These are phyloP conservation scores for Laetiporus sulphureus DNA, from an alignment of 1,284 basidiomycete genomes.

Conservation along the genomic window DNA sequence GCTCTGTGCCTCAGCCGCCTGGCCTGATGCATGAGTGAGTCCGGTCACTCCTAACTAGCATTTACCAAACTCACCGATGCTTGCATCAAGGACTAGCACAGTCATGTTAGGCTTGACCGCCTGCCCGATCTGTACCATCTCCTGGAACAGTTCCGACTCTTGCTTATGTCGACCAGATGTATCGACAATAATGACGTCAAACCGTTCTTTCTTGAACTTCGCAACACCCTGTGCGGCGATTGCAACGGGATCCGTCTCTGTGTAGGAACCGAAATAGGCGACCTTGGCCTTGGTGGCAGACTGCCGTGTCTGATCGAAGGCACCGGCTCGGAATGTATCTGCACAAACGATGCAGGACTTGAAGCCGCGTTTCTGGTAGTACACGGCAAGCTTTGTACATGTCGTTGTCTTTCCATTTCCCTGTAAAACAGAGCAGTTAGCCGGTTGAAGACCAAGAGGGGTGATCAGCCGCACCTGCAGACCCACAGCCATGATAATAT, in stretches of 20 bases:
- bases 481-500: constrained; percentile 98
- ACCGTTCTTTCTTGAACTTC: constrained; percentile 97
- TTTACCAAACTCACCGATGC: constrained; percentile 51
- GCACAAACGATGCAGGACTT: constrained; percentile 99
- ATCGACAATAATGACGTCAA: constrained; percentile 99
- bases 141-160: constrained; percentile 93
- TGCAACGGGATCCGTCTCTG: constrained; percentile 95
- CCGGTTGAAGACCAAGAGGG: neutral
- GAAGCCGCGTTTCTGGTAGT: constrained; percentile 97
- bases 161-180: constrained; percentile 97
- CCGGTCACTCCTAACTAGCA: neutral
- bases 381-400: constrained; percentile 94
- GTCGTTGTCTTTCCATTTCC: constrained; percentile 99
- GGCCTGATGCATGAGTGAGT: constrained; percentile 48
- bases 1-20: constrained; percentile 95
- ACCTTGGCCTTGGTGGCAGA: constrained; percentile 98
- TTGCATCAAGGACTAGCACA: constrained; percentile 83
- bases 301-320: constrained; percentile 96
- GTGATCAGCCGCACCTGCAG: constrained; percentile 58
- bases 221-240: constrained; percentile 93
- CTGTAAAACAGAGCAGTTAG: constrained; percentile 30
- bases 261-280: constrained; percentile 98
- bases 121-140: constrained; percentile 95
- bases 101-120: constrained; percentile 96
- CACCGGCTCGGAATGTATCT: constrained; percentile 98